phyloP scores from a whole-genome alignment of 1,139 yeast genomes.

The Diutina mesorugosa region DNA sequence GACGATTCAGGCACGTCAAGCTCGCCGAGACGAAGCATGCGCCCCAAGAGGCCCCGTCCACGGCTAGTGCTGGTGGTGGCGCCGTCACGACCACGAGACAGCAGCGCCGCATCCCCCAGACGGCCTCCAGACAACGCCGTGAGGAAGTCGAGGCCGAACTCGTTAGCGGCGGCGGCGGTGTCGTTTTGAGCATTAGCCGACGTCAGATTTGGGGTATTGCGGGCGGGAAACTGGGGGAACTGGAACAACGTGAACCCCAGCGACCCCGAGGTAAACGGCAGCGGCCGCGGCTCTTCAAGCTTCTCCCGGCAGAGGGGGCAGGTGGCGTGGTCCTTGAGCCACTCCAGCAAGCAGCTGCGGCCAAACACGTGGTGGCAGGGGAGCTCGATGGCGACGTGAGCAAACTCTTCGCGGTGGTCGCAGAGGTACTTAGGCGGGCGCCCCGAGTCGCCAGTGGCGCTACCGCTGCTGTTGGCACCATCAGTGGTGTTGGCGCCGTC shows the following conservation, averaged over 20 bases:
- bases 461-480: background rate
- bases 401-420: slow-evolving; percentile 20
- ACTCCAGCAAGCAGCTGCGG: slow-evolving; percentile 54
- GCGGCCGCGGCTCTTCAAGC: background rate
- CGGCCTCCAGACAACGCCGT: background rate
- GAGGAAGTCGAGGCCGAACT: background rate
- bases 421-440: slow-evolving; percentile 10
- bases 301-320: slow-evolving; percentile 68
- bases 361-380: slow-evolving; percentile 82
- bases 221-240: background rate
- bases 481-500: background rate
- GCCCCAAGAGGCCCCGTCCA: background rate
- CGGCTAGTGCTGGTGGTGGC: background rate
- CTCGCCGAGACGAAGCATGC: background rate
- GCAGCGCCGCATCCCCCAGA: background rate
- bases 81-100: background rate
- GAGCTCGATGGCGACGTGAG: slow-evolving; percentile 55
- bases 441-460: too few species aligned
- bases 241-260: background rate
- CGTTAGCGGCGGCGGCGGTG: background rate
- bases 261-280: background rate
- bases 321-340: slow-evolving; percentile 57
- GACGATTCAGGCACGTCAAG: background rate
- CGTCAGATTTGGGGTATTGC: background rate
- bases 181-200: background rate